phyloP scores from a whole-genome alignment of 2,329 filamentous ascomycete species.

The Penicillium sp. region DNA sequence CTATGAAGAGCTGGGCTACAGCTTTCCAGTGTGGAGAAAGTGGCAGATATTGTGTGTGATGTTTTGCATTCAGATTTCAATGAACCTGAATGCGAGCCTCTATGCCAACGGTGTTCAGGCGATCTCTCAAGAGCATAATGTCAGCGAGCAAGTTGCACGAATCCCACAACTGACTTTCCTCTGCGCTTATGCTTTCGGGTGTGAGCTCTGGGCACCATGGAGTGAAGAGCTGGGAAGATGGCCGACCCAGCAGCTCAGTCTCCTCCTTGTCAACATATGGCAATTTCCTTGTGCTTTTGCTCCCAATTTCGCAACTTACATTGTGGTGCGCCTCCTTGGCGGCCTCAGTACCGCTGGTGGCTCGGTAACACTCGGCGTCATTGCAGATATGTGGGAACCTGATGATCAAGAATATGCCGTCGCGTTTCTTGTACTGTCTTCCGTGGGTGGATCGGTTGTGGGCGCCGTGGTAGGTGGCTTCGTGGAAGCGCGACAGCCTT shows the following conservation, averaged over 20 bases:
- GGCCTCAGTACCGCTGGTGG: background rate
- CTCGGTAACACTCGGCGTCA: background rate
- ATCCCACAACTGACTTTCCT: slow-evolving; percentile 71
- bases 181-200: slow-evolving; percentile 72
- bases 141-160: slow-evolving; percentile 33
- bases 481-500: background rate
- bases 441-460: background rate
- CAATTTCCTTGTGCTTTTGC: background rate
- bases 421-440: background rate
- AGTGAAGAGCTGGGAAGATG: slow-evolving; percentile 73
- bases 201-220: slow-evolving; percentile 80
- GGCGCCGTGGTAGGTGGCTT: background rate
- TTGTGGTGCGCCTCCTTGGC: background rate
- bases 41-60: background rate
- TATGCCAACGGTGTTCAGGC: background rate
- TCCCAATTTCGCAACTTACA: background rate
- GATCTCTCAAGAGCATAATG: background rate
- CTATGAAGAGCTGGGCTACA: background rate
- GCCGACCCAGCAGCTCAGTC: slow-evolving; percentile 66
- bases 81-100: background rate
- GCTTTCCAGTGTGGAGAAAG: background rate
- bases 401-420: background rate
- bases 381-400: background rate
- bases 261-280: slow-evolving; percentile 36
- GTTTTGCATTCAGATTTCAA: background rate